Evolutionary conservation across 257 asterid species (phyloP).

Genomic region (Solanum lycopersicoides): DNA sequence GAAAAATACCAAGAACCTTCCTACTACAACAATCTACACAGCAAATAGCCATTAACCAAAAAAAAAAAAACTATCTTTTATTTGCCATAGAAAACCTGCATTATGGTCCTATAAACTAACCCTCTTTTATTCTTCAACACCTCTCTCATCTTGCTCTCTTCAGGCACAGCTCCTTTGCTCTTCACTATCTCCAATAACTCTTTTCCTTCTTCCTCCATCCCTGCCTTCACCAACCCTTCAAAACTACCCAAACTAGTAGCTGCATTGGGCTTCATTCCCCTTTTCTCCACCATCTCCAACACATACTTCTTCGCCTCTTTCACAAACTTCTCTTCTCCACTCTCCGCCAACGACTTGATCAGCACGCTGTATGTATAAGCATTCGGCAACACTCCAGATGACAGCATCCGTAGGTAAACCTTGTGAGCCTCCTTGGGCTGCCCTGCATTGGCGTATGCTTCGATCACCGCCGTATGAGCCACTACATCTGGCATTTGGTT

Average conservation of each 20-base stretch:
- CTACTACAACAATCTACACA: not conserved
- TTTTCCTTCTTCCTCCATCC: slow-evolving; percentile 40
- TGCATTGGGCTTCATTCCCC: slow-evolving; percentile 54
- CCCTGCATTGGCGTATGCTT: slow-evolving; percentile 68
- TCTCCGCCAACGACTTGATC: slow-evolving; percentile 39
- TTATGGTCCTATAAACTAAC: slow-evolving; percentile 11
- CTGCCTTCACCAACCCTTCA: slow-evolving; percentile 43
- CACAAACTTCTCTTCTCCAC: slow-evolving; percentile 51
- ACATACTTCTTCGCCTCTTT: slow-evolving; percentile 46
- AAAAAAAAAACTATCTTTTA: not conserved
- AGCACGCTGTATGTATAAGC: slow-evolving; percentile 54
- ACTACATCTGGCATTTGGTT: slow-evolving; percentile 75
- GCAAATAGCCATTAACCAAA: not conserved
- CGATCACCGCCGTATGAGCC: slow-evolving; percentile 83
- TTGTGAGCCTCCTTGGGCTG: slow-evolving; percentile 58
- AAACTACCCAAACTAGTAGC: slow-evolving; percentile 32
- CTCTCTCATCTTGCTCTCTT: slow-evolving; percentile 45
- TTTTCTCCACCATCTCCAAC: slow-evolving; percentile 59
- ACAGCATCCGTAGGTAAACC: slow-evolving; percentile 62
- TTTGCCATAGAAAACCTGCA: slow-evolving; percentile 38
- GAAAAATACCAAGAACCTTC: not conserved
- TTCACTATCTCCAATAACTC: slow-evolving; percentile 56
- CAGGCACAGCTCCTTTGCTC: slow-evolving; percentile 48
- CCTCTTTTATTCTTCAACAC: slow-evolving; percentile 36
- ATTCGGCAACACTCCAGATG: slow-evolving; percentile 61